Percentiles rank a stretch among this genome's conserved stretches.
These are phyloP conservation scores for Calycina herbarum DNA, from an alignment of 2,329 filamentous ascomycete genomes.

Conservation along the genomic window DNA sequence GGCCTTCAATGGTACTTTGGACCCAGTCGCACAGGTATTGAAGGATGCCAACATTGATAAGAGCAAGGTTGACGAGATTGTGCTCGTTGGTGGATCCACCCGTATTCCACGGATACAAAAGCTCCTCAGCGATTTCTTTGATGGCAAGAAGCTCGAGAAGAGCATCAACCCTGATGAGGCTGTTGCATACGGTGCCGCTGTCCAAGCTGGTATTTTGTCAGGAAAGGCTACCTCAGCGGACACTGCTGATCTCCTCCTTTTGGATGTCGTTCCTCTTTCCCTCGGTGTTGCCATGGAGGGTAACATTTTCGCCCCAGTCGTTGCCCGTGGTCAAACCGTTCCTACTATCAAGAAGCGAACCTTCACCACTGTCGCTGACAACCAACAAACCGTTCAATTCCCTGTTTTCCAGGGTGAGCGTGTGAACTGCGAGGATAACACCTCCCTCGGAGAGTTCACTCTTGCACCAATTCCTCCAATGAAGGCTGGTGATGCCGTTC, in stretches of 20 bases:
- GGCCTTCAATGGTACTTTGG: constrained; percentile 88
- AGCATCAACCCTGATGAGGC: constrained; percentile 99
- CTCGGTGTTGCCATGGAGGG: constrained; percentile 99
- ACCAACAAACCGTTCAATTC: constrained; percentile 84
- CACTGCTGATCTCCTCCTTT: constrained; percentile 88
- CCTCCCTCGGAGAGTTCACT: constrained; percentile 95
- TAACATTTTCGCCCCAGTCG: constrained; percentile 96
- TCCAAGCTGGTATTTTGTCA: constrained; percentile 97
- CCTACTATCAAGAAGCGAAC: constrained; percentile 74
- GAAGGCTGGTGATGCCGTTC: constrained; percentile 92
- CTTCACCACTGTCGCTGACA: constrained; percentile 48
- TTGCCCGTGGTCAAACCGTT: constrained; percentile 75
- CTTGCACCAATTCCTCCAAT: constrained; percentile 74
- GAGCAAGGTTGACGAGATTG: constrained; percentile 93
- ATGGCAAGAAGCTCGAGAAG: constrained; percentile 99
- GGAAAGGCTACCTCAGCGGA: constrained; percentile 97
- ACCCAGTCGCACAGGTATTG: constrained; percentile 94
- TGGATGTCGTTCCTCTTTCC: constrained; percentile 94
- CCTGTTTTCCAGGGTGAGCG: constrained; percentile 95
- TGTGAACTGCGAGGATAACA: constrained; percentile 98
- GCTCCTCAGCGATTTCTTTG: constrained; percentile 97
- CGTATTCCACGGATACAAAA: constrained; percentile 99
- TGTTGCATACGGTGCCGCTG: constrained; percentile 96
- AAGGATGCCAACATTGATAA: constrained; percentile 91
- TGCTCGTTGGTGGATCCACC: constrained; percentile 97